These are phyloP conservation scores for Aspergillus sp. DNA, from an alignment of 2,329 filamentous ascomycete species.

Conservation along the genomic window DNA sequence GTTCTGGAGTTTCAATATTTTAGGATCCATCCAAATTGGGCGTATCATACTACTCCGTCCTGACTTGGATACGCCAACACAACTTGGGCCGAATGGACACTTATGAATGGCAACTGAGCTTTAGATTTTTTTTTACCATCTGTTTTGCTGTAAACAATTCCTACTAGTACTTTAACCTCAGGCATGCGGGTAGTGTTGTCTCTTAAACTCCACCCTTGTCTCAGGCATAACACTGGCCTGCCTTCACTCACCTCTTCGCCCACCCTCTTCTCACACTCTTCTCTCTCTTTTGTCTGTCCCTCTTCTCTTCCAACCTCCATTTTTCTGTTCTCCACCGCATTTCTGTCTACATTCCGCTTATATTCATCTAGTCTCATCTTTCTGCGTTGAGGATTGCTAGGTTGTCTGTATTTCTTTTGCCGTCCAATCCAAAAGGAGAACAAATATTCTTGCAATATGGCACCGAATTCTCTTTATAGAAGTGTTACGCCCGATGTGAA, in stretches of 20 bases:
- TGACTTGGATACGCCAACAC: too few relatives aligned
- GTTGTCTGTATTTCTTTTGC: neutral
- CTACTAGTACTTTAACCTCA: neutral
- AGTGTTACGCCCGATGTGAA: conserved; percentile 2
- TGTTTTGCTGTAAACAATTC: too few relatives aligned
- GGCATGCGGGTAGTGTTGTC: neutral
- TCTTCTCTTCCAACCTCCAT: neutral
- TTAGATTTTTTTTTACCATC: neutral
- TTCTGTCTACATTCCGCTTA: neutral
- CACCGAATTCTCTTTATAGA: neutral
- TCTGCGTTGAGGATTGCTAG: neutral
- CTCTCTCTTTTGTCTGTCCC: neutral
- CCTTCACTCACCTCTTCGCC: neutral
- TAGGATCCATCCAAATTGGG: too few relatives aligned
- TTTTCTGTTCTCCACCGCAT: neutral
- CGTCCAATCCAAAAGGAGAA: neutral
- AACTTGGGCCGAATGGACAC: too few relatives aligned
- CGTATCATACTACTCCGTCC: too few relatives aligned
- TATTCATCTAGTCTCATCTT: neutral
- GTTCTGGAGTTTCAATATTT: too few relatives aligned
- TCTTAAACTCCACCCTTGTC: neutral
- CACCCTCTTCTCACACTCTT: neutral
- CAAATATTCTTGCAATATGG: neutral
- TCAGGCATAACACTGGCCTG: neutral
- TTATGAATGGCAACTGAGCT: too few relatives aligned